These are phyloP conservation scores for Litchi chinensis DNA, from an alignment of 345 rosid genomes.

Conservation along the genomic window DNA sequence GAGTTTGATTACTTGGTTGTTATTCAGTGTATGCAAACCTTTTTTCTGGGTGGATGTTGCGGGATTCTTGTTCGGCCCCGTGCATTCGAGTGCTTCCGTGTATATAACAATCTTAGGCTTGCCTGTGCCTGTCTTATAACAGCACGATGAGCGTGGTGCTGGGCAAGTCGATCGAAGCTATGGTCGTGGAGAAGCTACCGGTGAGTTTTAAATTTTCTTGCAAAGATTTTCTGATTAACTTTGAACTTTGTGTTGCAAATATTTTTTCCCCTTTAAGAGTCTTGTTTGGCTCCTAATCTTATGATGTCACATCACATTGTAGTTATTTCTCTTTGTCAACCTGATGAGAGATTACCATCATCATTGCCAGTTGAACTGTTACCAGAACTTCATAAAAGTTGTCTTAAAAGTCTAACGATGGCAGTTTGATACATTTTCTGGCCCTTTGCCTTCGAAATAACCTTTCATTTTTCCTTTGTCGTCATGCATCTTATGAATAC, in stretches of 20 bases:
- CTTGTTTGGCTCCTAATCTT: neutral
- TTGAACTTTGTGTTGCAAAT: neutral
- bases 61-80: slow-evolving; percentile 49
- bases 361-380: neutral
- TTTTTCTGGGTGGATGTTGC: slow-evolving; percentile 53
- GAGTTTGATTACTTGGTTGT: slow-evolving; percentile 39
- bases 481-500: neutral
- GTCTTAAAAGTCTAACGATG: neutral
- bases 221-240: neutral
- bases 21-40: slow-evolving; percentile 48
- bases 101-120: slow-evolving; percentile 78
- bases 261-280: neutral
- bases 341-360: neutral
- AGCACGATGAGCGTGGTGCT: slow-evolving; percentile 82
- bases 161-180: slow-evolving; percentile 68
- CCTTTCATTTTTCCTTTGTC: too few species aligned
- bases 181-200: slow-evolving; percentile 50
- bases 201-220: slow-evolving; percentile 41
- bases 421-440: neutral
- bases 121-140: slow-evolving; percentile 83
- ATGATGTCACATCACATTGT: neutral
- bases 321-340: neutral
- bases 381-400: neutral
- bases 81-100: slow-evolving; percentile 54
- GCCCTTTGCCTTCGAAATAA: neutral